Percentiles rank a stretch among this genome's conserved stretches.
These are phyloP conservation scores for Ceratobasidium sp. DNA, from an alignment of 1,284 basidiomycete species.

Conservation along the genomic window DNA sequence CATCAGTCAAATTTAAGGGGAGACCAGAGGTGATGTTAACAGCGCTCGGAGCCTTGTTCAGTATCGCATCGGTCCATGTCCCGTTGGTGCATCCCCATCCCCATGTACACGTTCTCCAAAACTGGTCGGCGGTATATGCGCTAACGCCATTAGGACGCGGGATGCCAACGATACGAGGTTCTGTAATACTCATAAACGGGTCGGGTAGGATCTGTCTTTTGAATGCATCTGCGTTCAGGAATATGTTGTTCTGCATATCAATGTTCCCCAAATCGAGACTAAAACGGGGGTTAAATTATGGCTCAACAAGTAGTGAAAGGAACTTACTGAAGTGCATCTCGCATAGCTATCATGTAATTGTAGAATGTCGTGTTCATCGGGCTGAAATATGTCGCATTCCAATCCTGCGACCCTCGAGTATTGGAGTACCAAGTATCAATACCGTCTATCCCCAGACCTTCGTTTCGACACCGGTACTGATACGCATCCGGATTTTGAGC, in stretches of 20 bases:
- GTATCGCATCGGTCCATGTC: constrained; percentile 30
- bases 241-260: constrained; percentile 18
- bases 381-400: constrained; percentile 1
- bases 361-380: constrained; percentile 36
- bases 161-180: too few relatives aligned
- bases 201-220: constrained; percentile 2
- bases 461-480: background rate
- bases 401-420: constrained; percentile 27
- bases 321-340: constrained; percentile 29
- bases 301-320: too few relatives aligned
- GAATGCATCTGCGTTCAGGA: constrained; percentile 6
- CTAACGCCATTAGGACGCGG: too few relatives aligned
- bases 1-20: background rate
- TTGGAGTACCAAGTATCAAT: constrained; percentile 31
- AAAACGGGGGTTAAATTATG: too few relatives aligned
- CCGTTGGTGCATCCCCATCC: constrained; percentile 33
- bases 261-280: constrained; percentile 34
- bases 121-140: background rate
- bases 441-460: constrained; percentile 1
- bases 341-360: constrained; percentile 31
- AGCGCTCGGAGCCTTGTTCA: background rate
- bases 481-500: too few relatives aligned
- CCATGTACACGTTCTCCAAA: constrained; percentile 32
- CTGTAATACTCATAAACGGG: constrained; percentile 18
- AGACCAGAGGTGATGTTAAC: constrained; percentile 21